A percentile compares a stretch with the other conserved stretches of the same genome.
These are phyloP conservation scores for Phialophora verrucosa DNA, from an alignment of 2,329 filamentous ascomycete genomes.

Conservation along the genomic window DNA sequence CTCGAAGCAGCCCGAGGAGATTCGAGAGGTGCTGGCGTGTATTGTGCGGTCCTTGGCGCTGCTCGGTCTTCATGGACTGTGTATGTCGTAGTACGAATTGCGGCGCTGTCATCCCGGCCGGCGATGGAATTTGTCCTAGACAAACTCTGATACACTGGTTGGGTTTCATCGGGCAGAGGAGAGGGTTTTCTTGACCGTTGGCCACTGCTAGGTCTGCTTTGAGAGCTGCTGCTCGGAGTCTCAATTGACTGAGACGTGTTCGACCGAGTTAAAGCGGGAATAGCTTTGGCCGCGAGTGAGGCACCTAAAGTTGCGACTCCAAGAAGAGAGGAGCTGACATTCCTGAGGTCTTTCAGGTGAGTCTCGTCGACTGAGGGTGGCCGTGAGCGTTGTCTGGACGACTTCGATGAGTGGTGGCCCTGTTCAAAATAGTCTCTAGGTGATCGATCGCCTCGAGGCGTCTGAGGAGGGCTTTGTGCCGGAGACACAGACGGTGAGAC, in stretches of 20 bases:
- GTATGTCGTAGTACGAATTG: slow-evolving; percentile 29
- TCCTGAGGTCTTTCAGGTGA: slow-evolving; percentile 35
- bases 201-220: slow-evolving; percentile 30
- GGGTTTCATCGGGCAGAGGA: slow-evolving; percentile 28
- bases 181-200: slow-evolving; percentile 35
- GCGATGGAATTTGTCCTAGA: slow-evolving; percentile 28
- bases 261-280: slow-evolving; percentile 32
- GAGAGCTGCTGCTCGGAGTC: slow-evolving; percentile 29
- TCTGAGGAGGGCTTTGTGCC: slow-evolving; percentile 39
- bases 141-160: slow-evolving; percentile 12
- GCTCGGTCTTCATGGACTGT: slow-evolving; percentile 28
- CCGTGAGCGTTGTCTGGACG: slow-evolving; percentile 31
- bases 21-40: slow-evolving; percentile 24
- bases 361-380: slow-evolving; percentile 35
- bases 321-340: slow-evolving; percentile 36
- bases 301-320: slow-evolving; percentile 37
- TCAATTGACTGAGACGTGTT: slow-evolving; percentile 29
- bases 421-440: slow-evolving; percentile 32
- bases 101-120: slow-evolving; percentile 21
- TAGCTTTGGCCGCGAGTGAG: slow-evolving; percentile 35
- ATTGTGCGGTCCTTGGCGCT: slow-evolving; percentile 15
- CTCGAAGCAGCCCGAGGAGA: slow-evolving; percentile 25
- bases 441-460: slow-evolving; percentile 32
- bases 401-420: slow-evolving; percentile 25
- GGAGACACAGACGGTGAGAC: slow-evolving; percentile 40